Conservation (phyloP, 768 basidiomycete species). For the Gloeophyllum trabeum region DNA sequence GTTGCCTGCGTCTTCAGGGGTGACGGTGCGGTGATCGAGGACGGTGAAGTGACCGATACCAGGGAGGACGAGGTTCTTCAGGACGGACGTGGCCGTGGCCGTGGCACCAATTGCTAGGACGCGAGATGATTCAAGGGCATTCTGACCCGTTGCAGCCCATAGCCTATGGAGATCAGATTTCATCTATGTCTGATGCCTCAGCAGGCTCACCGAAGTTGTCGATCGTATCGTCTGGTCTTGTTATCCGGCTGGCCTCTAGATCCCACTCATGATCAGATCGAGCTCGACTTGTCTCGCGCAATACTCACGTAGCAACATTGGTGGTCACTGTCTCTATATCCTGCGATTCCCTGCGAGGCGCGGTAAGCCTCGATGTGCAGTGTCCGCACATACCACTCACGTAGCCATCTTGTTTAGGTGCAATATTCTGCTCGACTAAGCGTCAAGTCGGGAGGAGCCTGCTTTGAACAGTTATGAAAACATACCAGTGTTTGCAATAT, state of each 20-base stretch:
- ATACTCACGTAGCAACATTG: slow-evolving; percentile 15
- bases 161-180: slow-evolving; percentile 34
- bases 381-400: no score
- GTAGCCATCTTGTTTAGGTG: no score
- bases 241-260: slow-evolving; percentile 50
- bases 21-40: slow-evolving; percentile 53
- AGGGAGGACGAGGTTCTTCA: slow-evolving; percentile 96
- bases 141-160: slow-evolving; percentile 91
- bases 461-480: no score
- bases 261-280: slow-evolving; percentile 21
- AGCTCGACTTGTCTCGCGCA: slow-evolving; percentile 12
- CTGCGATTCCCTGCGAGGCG: slow-evolving; percentile 32
- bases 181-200: not conserved
- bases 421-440: no score
- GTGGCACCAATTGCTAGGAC: slow-evolving; percentile 73
- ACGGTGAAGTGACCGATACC: slow-evolving; percentile 95
- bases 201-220: slow-evolving; percentile 70
- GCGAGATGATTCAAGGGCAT: slow-evolving; percentile 74
- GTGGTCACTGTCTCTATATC: slow-evolving; percentile 35
- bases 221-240: slow-evolving; percentile 88
- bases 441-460: no score
- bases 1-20: slow-evolving; percentile 77
- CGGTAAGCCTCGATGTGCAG: no score
- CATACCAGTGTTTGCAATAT: no score
- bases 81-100: slow-evolving; percentile 77